These are phyloP conservation scores for Fraxinus sp. DNA, from an alignment of 305 asterid species.

Conservation along the genomic window DNA sequence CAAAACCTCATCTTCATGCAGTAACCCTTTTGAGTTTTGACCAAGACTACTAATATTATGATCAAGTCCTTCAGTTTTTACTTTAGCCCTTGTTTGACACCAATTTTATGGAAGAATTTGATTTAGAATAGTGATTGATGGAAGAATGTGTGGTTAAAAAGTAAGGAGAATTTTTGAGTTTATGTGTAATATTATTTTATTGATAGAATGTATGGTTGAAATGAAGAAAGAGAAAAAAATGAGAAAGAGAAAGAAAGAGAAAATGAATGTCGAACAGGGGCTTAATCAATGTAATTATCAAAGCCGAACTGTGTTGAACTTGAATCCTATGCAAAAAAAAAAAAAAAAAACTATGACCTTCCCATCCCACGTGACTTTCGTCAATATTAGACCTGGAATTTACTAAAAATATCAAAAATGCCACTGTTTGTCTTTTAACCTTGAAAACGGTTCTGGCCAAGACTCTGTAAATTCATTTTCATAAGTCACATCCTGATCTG, in stretches of 20 bases:
- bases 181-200: no score
- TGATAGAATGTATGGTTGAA: no score
- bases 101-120: no score
- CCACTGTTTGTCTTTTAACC: constrained; percentile 20
- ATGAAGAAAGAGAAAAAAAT: no score
- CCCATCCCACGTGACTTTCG: constrained; percentile 31
- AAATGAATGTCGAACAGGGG: no score
- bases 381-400: not conserved
- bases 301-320: not conserved
- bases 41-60: constrained; percentile 27
- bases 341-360: not conserved
- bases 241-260: no score
- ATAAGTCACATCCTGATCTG: not conserved
- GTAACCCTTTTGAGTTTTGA: not conserved
- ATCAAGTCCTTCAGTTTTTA: constrained; percentile 29
- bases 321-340: not conserved
- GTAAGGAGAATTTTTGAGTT: no score
- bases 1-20: not conserved
- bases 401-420: constrained; percentile 12
- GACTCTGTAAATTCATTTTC: not conserved
- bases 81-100: not conserved
- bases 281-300: not conserved
- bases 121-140: no score
- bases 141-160: no score
- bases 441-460: constrained; percentile 14